Percentiles rank a stretch among this genome's conserved stretches.
Conservation (phyloP, 1,139 yeast species). For the Nakaseomyces glabratus region DNA sequence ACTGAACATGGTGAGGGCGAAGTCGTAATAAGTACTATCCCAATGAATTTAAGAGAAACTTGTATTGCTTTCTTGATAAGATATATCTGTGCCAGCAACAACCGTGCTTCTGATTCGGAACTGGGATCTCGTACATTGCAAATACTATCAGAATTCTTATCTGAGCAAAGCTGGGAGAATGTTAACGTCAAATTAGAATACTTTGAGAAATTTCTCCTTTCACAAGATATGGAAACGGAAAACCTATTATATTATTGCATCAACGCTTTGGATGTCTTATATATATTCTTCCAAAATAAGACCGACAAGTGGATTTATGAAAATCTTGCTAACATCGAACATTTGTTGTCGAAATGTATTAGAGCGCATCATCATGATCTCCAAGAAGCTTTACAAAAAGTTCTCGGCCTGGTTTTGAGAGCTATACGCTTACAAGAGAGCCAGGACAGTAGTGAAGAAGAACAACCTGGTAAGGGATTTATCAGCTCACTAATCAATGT, state of each 20-base stretch:
- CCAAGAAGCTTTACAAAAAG: slow-evolving; percentile 72
- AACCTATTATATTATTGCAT: slow-evolving; percentile 61
- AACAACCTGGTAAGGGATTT: slow-evolving; percentile 55
- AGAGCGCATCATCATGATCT: slow-evolving; percentile 78
- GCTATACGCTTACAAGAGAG: slow-evolving; percentile 41
- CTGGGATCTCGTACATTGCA: slow-evolving; percentile 74
- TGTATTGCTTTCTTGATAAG: slow-evolving; percentile 86
- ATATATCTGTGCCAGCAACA: slow-evolving; percentile 80
- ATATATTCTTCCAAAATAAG: slow-evolving; percentile 77
- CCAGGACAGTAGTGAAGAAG: slow-evolving; percentile 38
- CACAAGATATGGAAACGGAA: slow-evolving; percentile 61
- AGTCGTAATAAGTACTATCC: slow-evolving; percentile 50
- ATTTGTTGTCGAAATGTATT: slow-evolving; percentile 71
- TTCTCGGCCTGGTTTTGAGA: slow-evolving; percentile 53
- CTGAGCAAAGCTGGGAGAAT: slow-evolving; percentile 75
- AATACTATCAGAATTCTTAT: slow-evolving; percentile 61
- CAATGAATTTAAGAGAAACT: slow-evolving; percentile 78
- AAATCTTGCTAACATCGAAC: slow-evolving; percentile 59
- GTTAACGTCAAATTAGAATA: slow-evolving; percentile 74
- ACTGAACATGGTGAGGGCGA: slow-evolving; percentile 12
- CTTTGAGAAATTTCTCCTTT: slow-evolving; percentile 76
- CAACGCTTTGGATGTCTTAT: slow-evolving; percentile 84
- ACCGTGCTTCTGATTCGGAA: slow-evolving; percentile 75
- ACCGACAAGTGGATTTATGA: slow-evolving; percentile 66
- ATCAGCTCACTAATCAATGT: slow-evolving; percentile 53